Percentiles rank a stretch among this genome's conserved stretches.
Conservation (phyloP, 805 yeast genomes). For the Wickerhamomyces bisporus region DNA sequence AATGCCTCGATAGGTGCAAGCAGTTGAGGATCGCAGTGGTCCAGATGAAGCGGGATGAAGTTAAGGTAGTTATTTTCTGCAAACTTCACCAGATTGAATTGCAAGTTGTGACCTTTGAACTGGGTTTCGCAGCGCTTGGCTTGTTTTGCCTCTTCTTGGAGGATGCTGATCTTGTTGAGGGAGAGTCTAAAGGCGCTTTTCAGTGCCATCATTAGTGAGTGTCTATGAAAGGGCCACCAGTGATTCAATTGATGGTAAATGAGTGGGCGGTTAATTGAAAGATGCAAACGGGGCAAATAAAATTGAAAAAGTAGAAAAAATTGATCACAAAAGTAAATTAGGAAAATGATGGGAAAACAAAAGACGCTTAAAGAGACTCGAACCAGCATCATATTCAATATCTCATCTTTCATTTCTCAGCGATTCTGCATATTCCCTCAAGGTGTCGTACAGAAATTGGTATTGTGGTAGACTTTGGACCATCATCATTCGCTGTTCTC, state of each 20-base stretch:
- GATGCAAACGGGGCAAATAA: too few species aligned
- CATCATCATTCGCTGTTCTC: conserved; percentile 43
- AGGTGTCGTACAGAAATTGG: conserved; percentile 38
- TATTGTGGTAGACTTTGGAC: conserved; percentile 45
- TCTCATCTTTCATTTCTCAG: not conserved
- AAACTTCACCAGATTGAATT: conserved; percentile 11
- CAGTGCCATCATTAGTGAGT: conserved; percentile 13
- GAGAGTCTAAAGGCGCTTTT: conserved; percentile 12
- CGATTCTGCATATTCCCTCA: conserved; percentile 2
- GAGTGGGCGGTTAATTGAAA: too few species aligned
- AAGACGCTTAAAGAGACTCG: too few species aligned
- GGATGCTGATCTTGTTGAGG: conserved; percentile 17
- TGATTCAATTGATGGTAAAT: too few species aligned
- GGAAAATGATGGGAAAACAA: too few species aligned
- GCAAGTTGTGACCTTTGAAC: conserved; percentile 2
- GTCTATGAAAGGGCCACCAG: too few species aligned
- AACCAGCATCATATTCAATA: too few species aligned
- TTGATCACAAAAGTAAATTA: too few species aligned
- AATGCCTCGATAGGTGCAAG: conserved; percentile 13
- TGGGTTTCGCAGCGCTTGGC: conserved; percentile 1
- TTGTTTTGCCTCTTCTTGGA: conserved; percentile 3
- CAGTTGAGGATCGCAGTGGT: conserved; percentile 1
- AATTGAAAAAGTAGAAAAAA: too few species aligned
- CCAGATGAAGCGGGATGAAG: conserved; percentile 8
- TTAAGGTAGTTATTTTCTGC: conserved; percentile 20